Evolutionary conservation across 2,329 filamentous ascomycete species (phyloP), one percentile per base, ranked within the genome.

Genomic region (Thielaviopsis ethacetica): DNA sequence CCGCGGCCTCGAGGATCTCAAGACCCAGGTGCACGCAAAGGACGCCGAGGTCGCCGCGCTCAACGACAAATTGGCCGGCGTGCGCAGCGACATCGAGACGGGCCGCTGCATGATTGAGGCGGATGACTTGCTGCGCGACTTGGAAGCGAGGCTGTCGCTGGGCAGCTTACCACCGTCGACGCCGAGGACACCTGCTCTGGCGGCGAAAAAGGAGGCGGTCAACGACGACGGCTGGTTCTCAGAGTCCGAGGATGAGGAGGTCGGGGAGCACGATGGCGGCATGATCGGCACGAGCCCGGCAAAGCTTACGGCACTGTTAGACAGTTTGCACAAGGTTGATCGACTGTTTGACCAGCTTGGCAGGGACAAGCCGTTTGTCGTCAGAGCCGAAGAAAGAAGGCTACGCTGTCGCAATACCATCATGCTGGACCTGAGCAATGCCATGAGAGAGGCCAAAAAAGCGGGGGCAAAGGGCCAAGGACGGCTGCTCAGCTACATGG

Each of bases 1-100:
- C 62, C 80, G 91, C 63, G 89, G 93, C 56, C 81, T 96, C 0
- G 84, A 88, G 63, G 83, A 84, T 55, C 78, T 97, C 54, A 83
- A 82, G 67, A 74, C 72, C 10, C 78, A 77, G 19, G 86, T 96
- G 0, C 73, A 75, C 7, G 76, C 79, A 61, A 78, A 85, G 62
- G 81, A 80, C 24, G 70, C 71, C 21, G 84, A 91, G 64, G 80
- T 90, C 1, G 74, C 75, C 44, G 70, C 67, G 3, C 70, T 90
- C 56, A 75, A 88, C 59, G 69, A 73, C n/a, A 83, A 94, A 69
- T 80, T 91, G 67, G 78, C 76, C 62, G 71, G 66, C n/a, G 77
- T 91, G 5, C 76, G 82, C 60, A 71, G 72, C 13, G 75, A 83
- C 56, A 83, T 91, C 50, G 81, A 85, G 64, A 64, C 70, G 1